Evolutionary conservation across 2,329 filamentous ascomycete species (phyloP).

Genomic region (Cladosporium sphaerospermum): DNA sequence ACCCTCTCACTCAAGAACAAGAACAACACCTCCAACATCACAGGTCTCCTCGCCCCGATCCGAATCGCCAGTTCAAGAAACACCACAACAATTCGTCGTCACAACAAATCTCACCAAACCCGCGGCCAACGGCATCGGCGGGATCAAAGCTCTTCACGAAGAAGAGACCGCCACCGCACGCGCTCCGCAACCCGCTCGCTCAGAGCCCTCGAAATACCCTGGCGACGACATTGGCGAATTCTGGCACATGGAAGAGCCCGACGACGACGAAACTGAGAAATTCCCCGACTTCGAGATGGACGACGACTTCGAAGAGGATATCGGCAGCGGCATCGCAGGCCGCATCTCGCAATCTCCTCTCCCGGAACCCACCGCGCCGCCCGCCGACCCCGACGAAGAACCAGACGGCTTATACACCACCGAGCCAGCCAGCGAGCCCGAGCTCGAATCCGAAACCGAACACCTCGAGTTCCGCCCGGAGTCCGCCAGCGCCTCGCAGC

Average conservation of each 20-base stretch:
- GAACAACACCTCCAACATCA: constrained; percentile 3
- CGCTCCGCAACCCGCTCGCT: not conserved
- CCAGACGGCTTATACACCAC: not conserved
- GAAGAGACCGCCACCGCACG: not conserved
- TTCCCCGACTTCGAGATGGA: constrained; percentile 8
- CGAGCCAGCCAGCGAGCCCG: not conserved
- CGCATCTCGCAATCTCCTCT: constrained; percentile 6
- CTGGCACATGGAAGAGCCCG: constrained; percentile 12
- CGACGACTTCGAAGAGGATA: constrained; percentile 12
- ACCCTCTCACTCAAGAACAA: constrained; percentile 26
- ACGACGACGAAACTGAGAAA: constrained; percentile 13
- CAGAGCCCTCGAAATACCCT: constrained; percentile 1
- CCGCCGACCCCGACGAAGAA: not conserved
- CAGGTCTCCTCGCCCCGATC: not conserved
- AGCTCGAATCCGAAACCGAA: constrained; percentile 15
- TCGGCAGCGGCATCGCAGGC: constrained; percentile 13
- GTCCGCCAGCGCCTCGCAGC: constrained; percentile 21
- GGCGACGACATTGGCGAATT: constrained; percentile 12
- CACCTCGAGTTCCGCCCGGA: constrained; percentile 21
- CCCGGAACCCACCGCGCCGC: not conserved
- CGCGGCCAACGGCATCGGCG: not conserved
- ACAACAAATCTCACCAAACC: not conserved
- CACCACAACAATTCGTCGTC: not conserved
- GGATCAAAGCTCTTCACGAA: not conserved
- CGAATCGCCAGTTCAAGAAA: not conserved